These are phyloP conservation scores for Rhodotorula sp. DNA, from an alignment of 1,284 basidiomycete genomes.

Conservation along the genomic window DNA sequence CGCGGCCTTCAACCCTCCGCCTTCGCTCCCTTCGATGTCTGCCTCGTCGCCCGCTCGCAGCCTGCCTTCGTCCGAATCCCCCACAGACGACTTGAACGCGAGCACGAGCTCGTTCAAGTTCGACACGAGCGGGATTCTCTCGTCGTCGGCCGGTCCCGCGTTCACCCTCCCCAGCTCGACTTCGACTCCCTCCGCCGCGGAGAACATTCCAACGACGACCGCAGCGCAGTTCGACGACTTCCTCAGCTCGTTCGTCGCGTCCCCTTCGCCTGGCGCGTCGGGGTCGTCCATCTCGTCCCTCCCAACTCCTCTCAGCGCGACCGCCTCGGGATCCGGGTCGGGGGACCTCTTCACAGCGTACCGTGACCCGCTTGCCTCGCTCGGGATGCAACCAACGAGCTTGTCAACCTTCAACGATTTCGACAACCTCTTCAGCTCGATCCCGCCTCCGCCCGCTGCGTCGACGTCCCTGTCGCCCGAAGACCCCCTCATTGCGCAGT, in stretches of 20 bases:
- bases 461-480: not conserved
- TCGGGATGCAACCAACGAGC: conserved; percentile 8
- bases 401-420: conserved; percentile 28
- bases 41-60: not conserved
- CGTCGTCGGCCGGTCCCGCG: too few species aligned
- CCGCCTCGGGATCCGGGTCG: not conserved
- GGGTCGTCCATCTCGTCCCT: not conserved
- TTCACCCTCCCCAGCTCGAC: too few species aligned
- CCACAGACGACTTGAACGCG: not conserved
- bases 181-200: not conserved
- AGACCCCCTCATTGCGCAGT: not conserved
- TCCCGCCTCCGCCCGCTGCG: not conserved
- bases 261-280: not conserved
- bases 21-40: not conserved
- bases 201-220: not conserved
- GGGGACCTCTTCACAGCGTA: conserved; percentile 24
- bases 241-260: conserved; percentile 16
- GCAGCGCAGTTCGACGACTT: conserved; percentile 14
- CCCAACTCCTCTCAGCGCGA: not conserved
- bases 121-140: not conserved
- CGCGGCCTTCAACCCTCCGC: conserved; percentile 11
- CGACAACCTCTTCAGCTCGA: conserved; percentile 26
- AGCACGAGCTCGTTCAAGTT: conserved; percentile 5
- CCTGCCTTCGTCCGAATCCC: not conserved
- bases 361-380: conserved; percentile 31